A percentile compares a stretch with the other conserved stretches of the same genome.
phyloP scores from a whole-genome alignment of 1,139 yeast species.

The Zygosaccharomyces sapae region DNA sequence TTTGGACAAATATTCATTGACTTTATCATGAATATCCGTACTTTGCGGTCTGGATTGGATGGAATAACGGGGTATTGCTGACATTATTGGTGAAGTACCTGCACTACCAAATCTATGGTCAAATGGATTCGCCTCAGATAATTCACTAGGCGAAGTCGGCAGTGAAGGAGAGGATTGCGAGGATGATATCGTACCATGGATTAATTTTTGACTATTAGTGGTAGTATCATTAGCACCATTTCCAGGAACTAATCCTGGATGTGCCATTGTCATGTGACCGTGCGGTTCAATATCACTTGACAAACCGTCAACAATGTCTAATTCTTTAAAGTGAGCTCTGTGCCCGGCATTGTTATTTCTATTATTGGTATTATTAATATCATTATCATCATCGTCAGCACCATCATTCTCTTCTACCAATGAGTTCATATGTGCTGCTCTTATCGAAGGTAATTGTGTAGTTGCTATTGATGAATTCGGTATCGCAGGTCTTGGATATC shows the following conservation, averaged over 20 bases:
- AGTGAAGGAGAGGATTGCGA: conserved; percentile 33
- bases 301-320: conserved; percentile 41
- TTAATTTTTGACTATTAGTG: conserved; percentile 9
- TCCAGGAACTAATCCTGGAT: conserved; percentile 8
- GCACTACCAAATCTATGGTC: conserved; percentile 29
- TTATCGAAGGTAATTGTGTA: conserved; percentile 26
- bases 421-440: conserved; percentile 17
- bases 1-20: conserved; percentile 42
- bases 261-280: conserved; percentile 5
- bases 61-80: conserved; percentile 32
- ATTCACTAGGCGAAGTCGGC: conserved; percentile 40
- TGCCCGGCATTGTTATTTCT: too few relatives aligned
- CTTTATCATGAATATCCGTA: conserved; percentile 36
- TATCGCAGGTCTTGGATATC: conserved; percentile 27
- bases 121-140: conserved; percentile 32
- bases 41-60: conserved; percentile 27
- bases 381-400: conserved; percentile 6
- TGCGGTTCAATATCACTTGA: conserved; percentile 40
- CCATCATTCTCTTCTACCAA: conserved; percentile 16
- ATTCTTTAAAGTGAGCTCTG: conserved; percentile 30
- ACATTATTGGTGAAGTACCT: conserved; percentile 33
- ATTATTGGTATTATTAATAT: background rate
- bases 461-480: conserved; percentile 26
- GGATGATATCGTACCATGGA: conserved; percentile 21
- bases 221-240: conserved; percentile 8